Conservation (phyloP, 441 rosid genomes). For the Hura crepitans region DNA sequence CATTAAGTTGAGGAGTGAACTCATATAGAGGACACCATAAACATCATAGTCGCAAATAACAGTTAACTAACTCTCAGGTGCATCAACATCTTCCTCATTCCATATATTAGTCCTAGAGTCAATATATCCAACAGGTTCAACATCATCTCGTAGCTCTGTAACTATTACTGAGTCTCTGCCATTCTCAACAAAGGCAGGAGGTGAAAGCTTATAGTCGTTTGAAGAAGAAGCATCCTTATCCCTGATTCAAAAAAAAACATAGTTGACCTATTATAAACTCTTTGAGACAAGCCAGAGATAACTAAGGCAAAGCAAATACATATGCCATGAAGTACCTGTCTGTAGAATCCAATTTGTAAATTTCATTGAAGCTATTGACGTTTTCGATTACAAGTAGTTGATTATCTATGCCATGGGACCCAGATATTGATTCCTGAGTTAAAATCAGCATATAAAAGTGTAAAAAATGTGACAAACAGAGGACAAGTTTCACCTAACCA, state of each 20-base stretch:
- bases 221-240: constrained; percentile 35
- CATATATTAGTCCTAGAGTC: constrained; percentile 36
- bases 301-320: neutral
- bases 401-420: constrained; percentile 49
- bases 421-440: constrained; percentile 53
- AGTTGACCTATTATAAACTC: constrained; percentile 20
- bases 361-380: constrained; percentile 35
- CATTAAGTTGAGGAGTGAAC: constrained; percentile 11
- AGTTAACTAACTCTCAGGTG: constrained; percentile 63
- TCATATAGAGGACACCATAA: constrained; percentile 12
- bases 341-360: constrained; percentile 34
- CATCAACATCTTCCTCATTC: constrained; percentile 57
- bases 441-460: constrained; percentile 12
- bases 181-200: constrained; percentile 35
- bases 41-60: constrained; percentile 16
- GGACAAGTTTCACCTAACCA: neutral
- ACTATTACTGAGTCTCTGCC: constrained; percentile 29
- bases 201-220: constrained; percentile 35
- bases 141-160: constrained; percentile 29
- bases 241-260: constrained; percentile 43
- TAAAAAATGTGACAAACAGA: constrained; percentile 4
- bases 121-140: constrained; percentile 30
- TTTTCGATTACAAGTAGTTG: constrained; percentile 45
- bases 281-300: constrained; percentile 12
- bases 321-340: constrained; percentile 44